Evolutionary conservation across 495 filamentous ascomycete genomes (phyloP).

Genomic region (Cercophora newfieldiana): DNA sequence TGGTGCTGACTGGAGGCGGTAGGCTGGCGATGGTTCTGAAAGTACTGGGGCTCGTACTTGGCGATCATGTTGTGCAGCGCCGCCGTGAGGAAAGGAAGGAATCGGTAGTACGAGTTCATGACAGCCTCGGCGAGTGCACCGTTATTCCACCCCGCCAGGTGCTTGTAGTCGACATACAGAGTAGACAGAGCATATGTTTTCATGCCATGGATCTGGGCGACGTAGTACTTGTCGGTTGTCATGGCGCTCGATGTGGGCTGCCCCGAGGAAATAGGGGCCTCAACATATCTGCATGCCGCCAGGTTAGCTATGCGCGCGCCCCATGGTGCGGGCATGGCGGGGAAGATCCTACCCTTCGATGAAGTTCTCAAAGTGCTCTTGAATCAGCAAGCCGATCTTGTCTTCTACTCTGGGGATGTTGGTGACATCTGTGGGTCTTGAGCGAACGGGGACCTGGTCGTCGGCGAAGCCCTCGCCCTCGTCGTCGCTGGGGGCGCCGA

Average conservation of each 20-base stretch:
- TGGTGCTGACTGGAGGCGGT: constrained; percentile 61
- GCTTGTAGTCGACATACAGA: constrained; percentile 93
- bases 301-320: background rate
- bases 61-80: constrained; percentile 90
- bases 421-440: constrained; percentile 60
- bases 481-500: constrained; percentile 62
- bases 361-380: constrained; percentile 82
- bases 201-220: constrained; percentile 93
- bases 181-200: constrained; percentile 84
- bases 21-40: constrained; percentile 81
- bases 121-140: constrained; percentile 81
- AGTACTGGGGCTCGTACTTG: constrained; percentile 93
- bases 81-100: constrained; percentile 86
- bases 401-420: constrained; percentile 82
- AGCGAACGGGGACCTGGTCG: constrained; percentile 54
- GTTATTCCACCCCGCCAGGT: constrained; percentile 69
- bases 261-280: constrained; percentile 71
- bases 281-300: constrained; percentile 58
- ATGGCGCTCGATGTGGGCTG: constrained; percentile 72
- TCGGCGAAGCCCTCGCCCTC: constrained; percentile 61
- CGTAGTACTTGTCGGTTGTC: constrained; percentile 90
- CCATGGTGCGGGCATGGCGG: background rate
- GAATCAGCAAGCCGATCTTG: constrained; percentile 79
- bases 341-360: constrained; percentile 69
- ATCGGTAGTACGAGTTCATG: constrained; percentile 88